These are phyloP conservation scores for Fremontodendron californicum DNA, from an alignment of 345 rosid species.

Conservation along the genomic window DNA sequence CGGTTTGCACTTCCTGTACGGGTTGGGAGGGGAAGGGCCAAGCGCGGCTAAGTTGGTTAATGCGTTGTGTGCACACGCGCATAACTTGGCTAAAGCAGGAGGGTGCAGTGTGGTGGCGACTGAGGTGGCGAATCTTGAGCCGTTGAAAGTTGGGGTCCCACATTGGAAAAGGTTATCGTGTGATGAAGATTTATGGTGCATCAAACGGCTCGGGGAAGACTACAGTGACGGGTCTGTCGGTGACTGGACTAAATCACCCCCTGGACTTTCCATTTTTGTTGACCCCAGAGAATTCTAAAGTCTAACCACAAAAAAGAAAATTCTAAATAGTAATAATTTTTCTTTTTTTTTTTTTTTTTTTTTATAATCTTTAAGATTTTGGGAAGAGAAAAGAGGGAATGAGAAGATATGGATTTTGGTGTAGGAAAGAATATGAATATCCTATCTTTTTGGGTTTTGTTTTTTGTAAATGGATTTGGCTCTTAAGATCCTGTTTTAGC, in stretches of 20 bases:
- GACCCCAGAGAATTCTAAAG: conserved; percentile 84
- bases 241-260: conserved; percentile 93
- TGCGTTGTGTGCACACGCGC: conserved; percentile 76
- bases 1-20: conserved; percentile 76
- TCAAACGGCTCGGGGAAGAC: conserved; percentile 81
- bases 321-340: not conserved
- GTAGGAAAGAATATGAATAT: conserved; percentile 27
- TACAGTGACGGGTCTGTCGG: conserved; percentile 67
- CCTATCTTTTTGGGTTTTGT: conserved; percentile 15
- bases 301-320: not conserved
- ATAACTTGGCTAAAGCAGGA: conserved; percentile 64
- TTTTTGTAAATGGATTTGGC: conserved; percentile 36
- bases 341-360: not conserved
- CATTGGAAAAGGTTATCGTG: conserved; percentile 82
- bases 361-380: not conserved
- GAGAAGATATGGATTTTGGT: conserved; percentile 26
- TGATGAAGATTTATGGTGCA: conserved; percentile 83
- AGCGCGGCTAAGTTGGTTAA: conserved; percentile 53
- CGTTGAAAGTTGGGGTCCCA: conserved; percentile 64
- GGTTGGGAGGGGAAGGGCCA: conserved; percentile 86
- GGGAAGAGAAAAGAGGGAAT: conserved; percentile 12
- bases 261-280: conserved; percentile 84
- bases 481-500: conserved; percentile 33
- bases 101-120: conserved; percentile 78
- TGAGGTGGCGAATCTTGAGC: conserved; percentile 76